Evolutionary conservation across 805 yeast species (phyloP).

Genomic region (Yamadazyma ubonensis): DNA sequence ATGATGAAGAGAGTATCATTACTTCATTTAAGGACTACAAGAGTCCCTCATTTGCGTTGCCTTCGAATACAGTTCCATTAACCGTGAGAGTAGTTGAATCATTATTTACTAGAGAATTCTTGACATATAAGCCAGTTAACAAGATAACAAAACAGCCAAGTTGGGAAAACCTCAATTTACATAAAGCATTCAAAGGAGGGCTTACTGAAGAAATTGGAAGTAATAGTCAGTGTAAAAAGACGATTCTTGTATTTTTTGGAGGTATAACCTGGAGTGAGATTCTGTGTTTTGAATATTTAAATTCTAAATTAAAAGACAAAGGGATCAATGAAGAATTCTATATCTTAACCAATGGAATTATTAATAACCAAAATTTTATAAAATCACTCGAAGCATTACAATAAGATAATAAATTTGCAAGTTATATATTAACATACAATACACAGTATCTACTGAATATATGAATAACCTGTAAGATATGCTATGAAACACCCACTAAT

Average conservation of each 20-base stretch:
- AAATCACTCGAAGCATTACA: slow-evolving; percentile 1
- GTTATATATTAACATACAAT: slow-evolving; percentile 14
- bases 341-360: slow-evolving; percentile 45
- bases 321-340: slow-evolving; percentile 34
- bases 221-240: slow-evolving; percentile 17
- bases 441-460: slow-evolving; percentile 4
- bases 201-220: slow-evolving; percentile 31
- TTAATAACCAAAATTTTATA: slow-evolving; percentile 32
- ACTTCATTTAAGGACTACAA: slow-evolving; percentile 29
- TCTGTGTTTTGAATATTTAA: slow-evolving; percentile 64
- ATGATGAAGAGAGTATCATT: slow-evolving; percentile 18
- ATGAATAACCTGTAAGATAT: not conserved
- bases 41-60: slow-evolving; percentile 61
- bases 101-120: slow-evolving; percentile 56
- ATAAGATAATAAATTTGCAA: no score
- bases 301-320: slow-evolving; percentile 37
- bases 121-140: slow-evolving; percentile 40
- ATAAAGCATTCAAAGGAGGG: slow-evolving; percentile 42
- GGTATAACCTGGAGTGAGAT: slow-evolving; percentile 87
- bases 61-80: slow-evolving; percentile 78
- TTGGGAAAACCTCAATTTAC: slow-evolving; percentile 45
- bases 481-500: not conserved
- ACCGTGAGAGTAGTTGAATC: slow-evolving; percentile 67
- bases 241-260: slow-evolving; percentile 64
- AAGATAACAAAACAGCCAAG: slow-evolving; percentile 38